These are phyloP conservation scores for Claviceps monticola DNA, from an alignment of 2,329 filamentous ascomycete species.

Conservation along the genomic window DNA sequence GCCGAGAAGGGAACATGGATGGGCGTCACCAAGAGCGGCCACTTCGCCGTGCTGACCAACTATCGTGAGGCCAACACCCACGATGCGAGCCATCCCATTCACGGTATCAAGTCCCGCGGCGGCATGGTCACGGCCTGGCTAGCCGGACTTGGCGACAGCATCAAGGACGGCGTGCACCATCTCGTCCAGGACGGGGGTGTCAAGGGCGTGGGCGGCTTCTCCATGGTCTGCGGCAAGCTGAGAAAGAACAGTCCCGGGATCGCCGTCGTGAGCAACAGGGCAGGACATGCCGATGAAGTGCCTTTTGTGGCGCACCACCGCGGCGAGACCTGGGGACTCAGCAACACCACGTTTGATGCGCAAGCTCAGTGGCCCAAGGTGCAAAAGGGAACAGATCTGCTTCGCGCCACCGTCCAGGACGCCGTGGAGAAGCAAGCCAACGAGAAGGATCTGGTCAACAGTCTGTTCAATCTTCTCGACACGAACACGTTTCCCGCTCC, in stretches of 20 bases:
- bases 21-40: conserved; percentile 44
- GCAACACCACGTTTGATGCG: conserved; percentile 45
- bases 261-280: not conserved
- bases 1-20: conserved; percentile 53
- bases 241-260: conserved; percentile 25
- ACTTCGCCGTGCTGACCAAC: conserved; percentile 52
- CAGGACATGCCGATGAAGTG: conserved; percentile 33
- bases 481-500: conserved; percentile 38
- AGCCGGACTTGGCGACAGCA: conserved; percentile 29
- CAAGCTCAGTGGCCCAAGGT: conserved; percentile 49
- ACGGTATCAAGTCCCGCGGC: conserved; percentile 44
- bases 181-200: conserved; percentile 39
- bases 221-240: conserved; percentile 50
- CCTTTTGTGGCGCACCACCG: conserved; percentile 41
- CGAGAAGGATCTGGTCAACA: conserved; percentile 35
- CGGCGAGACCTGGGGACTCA: conserved; percentile 42
- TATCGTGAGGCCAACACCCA: conserved; percentile 42
- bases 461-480: conserved; percentile 41
- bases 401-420: conserved; percentile 28
- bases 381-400: conserved; percentile 32
- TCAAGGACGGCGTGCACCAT: conserved; percentile 35
- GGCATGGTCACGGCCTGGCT: conserved; percentile 52
- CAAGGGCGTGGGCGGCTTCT: conserved; percentile 52
- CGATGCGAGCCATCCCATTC: conserved; percentile 37
- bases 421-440: conserved; percentile 21